Evolutionary conservation across 2,329 filamentous ascomycete species (phyloP).

Genomic region (Rosellinia necatrix): DNA sequence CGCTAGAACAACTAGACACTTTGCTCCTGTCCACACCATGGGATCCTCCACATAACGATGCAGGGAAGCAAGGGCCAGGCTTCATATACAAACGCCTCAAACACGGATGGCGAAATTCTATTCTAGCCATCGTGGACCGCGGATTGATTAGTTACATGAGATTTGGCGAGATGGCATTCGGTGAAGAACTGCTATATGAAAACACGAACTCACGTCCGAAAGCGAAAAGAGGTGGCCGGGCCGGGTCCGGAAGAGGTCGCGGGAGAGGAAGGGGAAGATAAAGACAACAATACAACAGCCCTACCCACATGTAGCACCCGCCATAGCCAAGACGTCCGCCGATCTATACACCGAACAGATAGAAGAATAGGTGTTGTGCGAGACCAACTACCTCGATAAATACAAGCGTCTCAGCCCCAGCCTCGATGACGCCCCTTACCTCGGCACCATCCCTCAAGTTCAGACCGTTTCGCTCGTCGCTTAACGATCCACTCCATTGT

Average conservation of each 20-base stretch:
- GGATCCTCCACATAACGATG: slow-evolving; percentile 58
- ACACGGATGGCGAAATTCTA: slow-evolving; percentile 80
- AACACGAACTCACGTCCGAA: slow-evolving; percentile 48
- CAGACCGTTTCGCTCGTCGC: too few relatives aligned
- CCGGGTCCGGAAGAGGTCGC: slow-evolving; percentile 28
- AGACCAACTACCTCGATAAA: too few relatives aligned
- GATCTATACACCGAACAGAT: not conserved
- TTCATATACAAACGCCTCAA: slow-evolving; percentile 76
- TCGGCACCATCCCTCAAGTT: too few relatives aligned
- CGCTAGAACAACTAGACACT: slow-evolving; percentile 69
- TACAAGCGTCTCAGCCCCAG: too few relatives aligned
- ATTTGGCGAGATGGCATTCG: slow-evolving; percentile 80
- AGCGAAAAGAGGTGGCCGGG: slow-evolving; percentile 33
- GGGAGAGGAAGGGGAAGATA: slow-evolving; percentile 27
- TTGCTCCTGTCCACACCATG: slow-evolving; percentile 77
- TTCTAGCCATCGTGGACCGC: slow-evolving; percentile 87
- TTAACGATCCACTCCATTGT: too few relatives aligned
- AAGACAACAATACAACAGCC: not conserved
- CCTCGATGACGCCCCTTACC: too few relatives aligned
- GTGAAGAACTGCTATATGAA: slow-evolving; percentile 72
- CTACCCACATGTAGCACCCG: not conserved
- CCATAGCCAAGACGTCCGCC: not conserved
- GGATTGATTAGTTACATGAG: slow-evolving; percentile 88
- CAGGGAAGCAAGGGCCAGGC: slow-evolving; percentile 49
- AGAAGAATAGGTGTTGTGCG: not conserved